Conservation (phyloP, 2,329 filamentous ascomycete genomes). For the Colletotrichum melonis region DNA sequence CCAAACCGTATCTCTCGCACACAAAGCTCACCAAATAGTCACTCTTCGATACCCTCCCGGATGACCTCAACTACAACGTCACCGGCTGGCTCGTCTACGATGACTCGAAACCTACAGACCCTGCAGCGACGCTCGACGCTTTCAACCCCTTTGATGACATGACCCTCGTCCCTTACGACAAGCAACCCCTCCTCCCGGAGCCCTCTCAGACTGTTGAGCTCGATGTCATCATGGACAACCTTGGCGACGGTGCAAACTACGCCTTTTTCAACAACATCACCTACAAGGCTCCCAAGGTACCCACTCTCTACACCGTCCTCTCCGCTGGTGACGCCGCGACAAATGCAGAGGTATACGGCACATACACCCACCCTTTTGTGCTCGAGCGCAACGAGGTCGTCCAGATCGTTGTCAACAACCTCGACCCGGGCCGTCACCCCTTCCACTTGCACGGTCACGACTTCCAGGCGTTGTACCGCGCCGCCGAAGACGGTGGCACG, state of each 20-base stretch:
- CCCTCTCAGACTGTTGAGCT: slow-evolving; percentile 74
- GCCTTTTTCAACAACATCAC: slow-evolving; percentile 83
- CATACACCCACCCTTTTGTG: slow-evolving; percentile 74
- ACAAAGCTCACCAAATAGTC: slow-evolving; percentile 46
- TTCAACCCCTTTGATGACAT: slow-evolving; percentile 81
- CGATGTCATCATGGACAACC: slow-evolving; percentile 69
- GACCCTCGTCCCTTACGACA: slow-evolving; percentile 75
- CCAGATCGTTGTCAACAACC: slow-evolving; percentile 82
- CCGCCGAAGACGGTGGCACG: slow-evolving; percentile 65
- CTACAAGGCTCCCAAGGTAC: slow-evolving; percentile 80
- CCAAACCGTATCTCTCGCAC: not conserved
- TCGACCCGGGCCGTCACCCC: slow-evolving; percentile 76
- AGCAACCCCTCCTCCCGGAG: slow-evolving; percentile 66
- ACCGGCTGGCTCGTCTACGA: slow-evolving; percentile 75
- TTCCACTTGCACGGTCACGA: slow-evolving; percentile 84
- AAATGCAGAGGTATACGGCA: slow-evolving; percentile 73
- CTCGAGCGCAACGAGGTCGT: slow-evolving; percentile 76
- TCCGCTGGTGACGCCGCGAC: slow-evolving; percentile 69
- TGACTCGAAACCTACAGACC: slow-evolving; percentile 54
- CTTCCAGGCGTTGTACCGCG: slow-evolving; percentile 76
- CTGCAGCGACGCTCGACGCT: slow-evolving; percentile 66
- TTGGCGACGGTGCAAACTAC: slow-evolving; percentile 69
- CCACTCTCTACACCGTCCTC: slow-evolving; percentile 81
- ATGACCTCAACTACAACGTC: slow-evolving; percentile 74
- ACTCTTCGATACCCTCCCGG: slow-evolving; percentile 77